These are phyloP conservation scores for Elongisporangium senticosum DNA, from an alignment of 352 stramenopile species.

Conservation along the genomic window DNA sequence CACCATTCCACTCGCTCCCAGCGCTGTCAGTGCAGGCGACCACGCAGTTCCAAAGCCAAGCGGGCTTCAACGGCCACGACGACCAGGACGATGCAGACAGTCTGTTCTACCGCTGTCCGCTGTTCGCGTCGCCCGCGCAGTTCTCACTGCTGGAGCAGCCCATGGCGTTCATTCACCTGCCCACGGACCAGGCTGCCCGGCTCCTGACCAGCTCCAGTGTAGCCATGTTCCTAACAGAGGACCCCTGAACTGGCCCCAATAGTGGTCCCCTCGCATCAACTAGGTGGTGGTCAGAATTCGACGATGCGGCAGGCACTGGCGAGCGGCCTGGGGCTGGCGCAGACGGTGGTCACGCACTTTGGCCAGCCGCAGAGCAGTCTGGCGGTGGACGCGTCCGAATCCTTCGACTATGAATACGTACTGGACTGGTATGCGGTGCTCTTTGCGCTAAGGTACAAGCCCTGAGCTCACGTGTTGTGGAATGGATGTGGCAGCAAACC, in stretches of 20 bases:
- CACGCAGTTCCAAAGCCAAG: slow-evolving; percentile 12
- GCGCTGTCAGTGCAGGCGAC: slow-evolving; percentile 21
- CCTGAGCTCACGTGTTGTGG: slow-evolving; percentile 2
- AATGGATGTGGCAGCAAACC: slow-evolving; percentile 36
- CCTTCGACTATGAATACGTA: slow-evolving; percentile 86
- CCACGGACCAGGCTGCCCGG: slow-evolving; percentile 1
- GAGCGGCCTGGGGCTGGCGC: slow-evolving; percentile 36
- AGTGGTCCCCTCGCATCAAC: neutral
- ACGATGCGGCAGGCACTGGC: slow-evolving; percentile 48
- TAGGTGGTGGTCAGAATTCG: neutral
- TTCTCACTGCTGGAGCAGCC: slow-evolving; percentile 21
- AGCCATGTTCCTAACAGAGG: slow-evolving; percentile 7
- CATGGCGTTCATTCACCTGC: slow-evolving; percentile 30
- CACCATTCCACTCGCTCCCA: slow-evolving; percentile 17
- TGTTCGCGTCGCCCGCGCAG: slow-evolving; percentile 26
- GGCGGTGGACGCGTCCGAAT: slow-evolving; percentile 33
- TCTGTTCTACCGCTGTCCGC: slow-evolving; percentile 36
- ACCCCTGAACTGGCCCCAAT: neutral
- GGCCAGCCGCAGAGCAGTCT: slow-evolving; percentile 21
- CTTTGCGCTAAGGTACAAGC: no score
- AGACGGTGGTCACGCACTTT: slow-evolving; percentile 73
- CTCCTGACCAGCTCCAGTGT: neutral
- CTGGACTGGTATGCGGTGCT: no score
- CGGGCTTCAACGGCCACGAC: neutral
- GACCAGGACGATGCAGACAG: slow-evolving; percentile 1